Evolutionary conservation across 331 rosid species (phyloP).

Genomic region (Malus hybrid): DNA sequence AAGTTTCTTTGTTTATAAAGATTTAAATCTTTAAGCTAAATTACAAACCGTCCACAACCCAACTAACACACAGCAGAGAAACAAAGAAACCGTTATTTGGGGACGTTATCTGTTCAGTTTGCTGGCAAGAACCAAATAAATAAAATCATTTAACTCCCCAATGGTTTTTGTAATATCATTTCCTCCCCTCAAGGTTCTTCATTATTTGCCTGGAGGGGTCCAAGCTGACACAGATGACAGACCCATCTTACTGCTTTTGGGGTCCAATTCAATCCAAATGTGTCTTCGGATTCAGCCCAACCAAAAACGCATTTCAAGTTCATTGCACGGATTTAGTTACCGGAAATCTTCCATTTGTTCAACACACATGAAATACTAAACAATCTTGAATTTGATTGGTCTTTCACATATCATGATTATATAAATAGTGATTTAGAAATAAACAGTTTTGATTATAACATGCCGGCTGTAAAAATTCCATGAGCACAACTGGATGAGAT

Average conservation of each 20-base stretch:
- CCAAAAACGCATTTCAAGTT: neutral
- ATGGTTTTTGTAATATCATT: constrained; percentile 1
- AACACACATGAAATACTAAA: no score
- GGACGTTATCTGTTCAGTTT: constrained; percentile 18
- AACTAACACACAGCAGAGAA: neutral
- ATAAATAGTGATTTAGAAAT: neutral
- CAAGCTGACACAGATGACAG: neutral
- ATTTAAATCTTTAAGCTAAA: no score
- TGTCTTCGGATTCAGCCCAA: neutral
- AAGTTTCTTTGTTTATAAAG: no score
- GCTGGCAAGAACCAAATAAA: neutral
- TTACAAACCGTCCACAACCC: no score
- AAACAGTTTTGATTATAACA: neutral
- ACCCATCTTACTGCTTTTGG: neutral
- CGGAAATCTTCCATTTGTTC: no score
- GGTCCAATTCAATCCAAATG: neutral
- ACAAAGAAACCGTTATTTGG: neutral
- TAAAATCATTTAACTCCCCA: constrained; percentile 7
- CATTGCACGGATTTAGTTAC: no score
- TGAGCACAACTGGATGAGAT: neutral
- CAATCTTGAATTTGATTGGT: neutral
- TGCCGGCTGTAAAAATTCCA: neutral
- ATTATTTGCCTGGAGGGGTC: neutral
- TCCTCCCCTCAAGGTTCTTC: neutral
- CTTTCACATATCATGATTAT: no score